A percentile compares a stretch with the other conserved stretches of the same genome.
Evolutionary conservation across 1,284 basidiomycete genomes (phyloP).

Genomic region (Ceratobasidium sp.): DNA sequence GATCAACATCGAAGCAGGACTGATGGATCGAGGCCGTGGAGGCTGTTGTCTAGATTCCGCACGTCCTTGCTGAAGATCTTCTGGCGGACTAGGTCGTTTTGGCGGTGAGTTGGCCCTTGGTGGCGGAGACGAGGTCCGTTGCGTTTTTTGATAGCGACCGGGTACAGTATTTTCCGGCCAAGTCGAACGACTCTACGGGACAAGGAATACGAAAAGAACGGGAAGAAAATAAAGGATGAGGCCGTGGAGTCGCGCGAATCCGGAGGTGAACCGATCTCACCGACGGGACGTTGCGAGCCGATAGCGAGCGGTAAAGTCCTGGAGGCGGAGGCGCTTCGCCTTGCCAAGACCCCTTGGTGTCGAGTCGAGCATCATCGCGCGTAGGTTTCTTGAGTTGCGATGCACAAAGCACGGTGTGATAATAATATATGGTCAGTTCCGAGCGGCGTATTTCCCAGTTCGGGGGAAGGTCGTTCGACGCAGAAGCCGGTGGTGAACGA

Average conservation of each 20-base stretch:
- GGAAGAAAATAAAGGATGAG: conserved; percentile 41
- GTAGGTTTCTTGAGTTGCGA: conserved; percentile 39
- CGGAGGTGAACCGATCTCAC: conserved; percentile 46
- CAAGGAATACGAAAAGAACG: conserved; percentile 28
- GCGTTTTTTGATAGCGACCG: conserved; percentile 7
- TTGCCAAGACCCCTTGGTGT: conserved; percentile 22
- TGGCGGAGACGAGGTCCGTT: conserved; percentile 15
- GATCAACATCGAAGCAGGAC: conserved; percentile 40
- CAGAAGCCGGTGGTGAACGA: conserved; percentile 29
- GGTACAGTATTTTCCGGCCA: conserved; percentile 34
- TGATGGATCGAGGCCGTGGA: conserved; percentile 26
- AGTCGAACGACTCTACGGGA: conserved; percentile 23
- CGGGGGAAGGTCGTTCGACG: conserved; percentile 14
- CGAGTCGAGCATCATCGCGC: conserved; percentile 39
- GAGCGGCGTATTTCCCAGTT: conserved; percentile 40
- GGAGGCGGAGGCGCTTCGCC: conserved; percentile 31
- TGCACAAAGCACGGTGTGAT: conserved; percentile 27
- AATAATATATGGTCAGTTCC: conserved; percentile 39
- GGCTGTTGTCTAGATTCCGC: conserved; percentile 19
- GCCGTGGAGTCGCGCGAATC: conserved; percentile 43
- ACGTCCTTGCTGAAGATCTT: conserved; percentile 5
- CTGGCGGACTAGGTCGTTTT: conserved; percentile 6
- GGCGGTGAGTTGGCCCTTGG: conserved; percentile 16
- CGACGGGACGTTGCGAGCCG: conserved; percentile 43
- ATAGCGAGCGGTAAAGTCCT: conserved; percentile 6